A percentile compares a stretch with the other conserved stretches of the same genome.
These are phyloP conservation scores for Ophiocordyceps robertsii DNA, from an alignment of 2,329 filamentous ascomycete species.

Conservation along the genomic window DNA sequence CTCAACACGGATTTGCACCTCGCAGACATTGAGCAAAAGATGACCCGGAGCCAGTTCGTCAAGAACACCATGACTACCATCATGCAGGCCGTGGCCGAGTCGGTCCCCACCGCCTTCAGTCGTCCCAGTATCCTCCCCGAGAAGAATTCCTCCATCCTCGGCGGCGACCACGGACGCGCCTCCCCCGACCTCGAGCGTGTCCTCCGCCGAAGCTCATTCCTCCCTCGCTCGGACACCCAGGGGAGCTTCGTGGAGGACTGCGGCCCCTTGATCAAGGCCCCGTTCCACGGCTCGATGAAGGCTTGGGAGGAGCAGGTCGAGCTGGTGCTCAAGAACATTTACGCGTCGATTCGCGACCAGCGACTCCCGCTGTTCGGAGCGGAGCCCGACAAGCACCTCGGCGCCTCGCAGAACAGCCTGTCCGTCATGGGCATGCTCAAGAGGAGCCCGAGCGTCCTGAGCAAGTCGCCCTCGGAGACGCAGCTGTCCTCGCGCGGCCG, in stretches of 20 bases:
- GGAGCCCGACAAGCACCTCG: constrained; percentile 28
- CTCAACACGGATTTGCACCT: constrained; percentile 93
- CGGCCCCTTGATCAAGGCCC: constrained; percentile 64
- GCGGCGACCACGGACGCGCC: constrained; percentile 16
- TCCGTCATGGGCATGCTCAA: constrained; percentile 68
- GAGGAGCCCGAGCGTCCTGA: constrained; percentile 79
- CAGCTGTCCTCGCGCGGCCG: constrained; percentile 58
- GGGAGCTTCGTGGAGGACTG: constrained; percentile 36
- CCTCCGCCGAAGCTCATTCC: constrained; percentile 34
- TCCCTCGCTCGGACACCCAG: constrained; percentile 30
- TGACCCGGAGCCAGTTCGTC: constrained; percentile 89
- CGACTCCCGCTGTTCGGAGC: constrained; percentile 77
- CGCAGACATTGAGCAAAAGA: constrained; percentile 90
- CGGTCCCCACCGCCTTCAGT: constrained; percentile 53
- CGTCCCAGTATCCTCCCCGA: constrained; percentile 41
- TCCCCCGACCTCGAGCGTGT: constrained; percentile 24
- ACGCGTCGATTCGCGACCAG: constrained; percentile 75
- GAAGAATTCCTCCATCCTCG: constrained; percentile 17
- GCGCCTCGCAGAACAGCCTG: constrained; percentile 44
- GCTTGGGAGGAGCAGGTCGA: constrained; percentile 87
- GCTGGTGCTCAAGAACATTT: constrained; percentile 82
- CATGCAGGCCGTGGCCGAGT: constrained; percentile 59
- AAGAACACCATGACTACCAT: constrained; percentile 94
- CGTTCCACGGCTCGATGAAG: constrained; percentile 61
- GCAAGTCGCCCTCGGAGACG: constrained; percentile 81